Base-by-base conservation (phyloP, 805 yeast species). In the Debaryomyces castellii region DNA sequence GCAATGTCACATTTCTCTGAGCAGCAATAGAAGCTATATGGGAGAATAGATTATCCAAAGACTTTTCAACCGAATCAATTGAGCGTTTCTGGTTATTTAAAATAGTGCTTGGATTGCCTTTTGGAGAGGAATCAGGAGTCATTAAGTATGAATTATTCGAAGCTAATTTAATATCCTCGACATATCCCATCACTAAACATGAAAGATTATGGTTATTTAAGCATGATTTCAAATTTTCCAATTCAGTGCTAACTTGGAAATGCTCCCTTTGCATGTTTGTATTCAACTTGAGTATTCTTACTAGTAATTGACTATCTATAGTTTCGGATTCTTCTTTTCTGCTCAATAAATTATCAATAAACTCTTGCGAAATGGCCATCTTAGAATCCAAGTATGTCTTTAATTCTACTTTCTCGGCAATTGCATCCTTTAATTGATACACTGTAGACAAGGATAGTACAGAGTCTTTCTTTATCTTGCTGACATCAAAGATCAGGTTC, bases 1-100 rank as follows among this genome's bases (percentile, higher is more conserved):
- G 81, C 32, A 80, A 55, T 3, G 60, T 51, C 3, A 78, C 63
- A 48, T 63, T 64, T 39, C 65, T 62, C 44, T 73, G 76, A 7
- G 71, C 78, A 0, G 82, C 74, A 6, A 72, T 55, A 0, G 80
- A 69, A 25, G 75, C 76, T 10, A 79, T 64, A 39, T 76, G 75
- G 0, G 80, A 62, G 22, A 77, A 70, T 21, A 80, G 52, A 16
- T 67, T 67, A 41, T 78, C 83, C 49, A 77, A 60, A 4, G 70
- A 51, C 47, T 36, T 37, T 39, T 28, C 35, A 10, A 41, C 27
- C 20, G 34, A 16, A 6, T 34, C 32, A 10, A 28, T 23, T 5
- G 30, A 11, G 7, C 30, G 22, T 14, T 21, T 30, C 9, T 33
- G 37, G 17, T 25, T 30, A 18, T 38, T 18, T n/a, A n/a, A n/a